These are phyloP conservation scores for Phytophthora fragariaefolia DNA, from an alignment of 352 stramenopile genomes.

Conservation along the genomic window DNA sequence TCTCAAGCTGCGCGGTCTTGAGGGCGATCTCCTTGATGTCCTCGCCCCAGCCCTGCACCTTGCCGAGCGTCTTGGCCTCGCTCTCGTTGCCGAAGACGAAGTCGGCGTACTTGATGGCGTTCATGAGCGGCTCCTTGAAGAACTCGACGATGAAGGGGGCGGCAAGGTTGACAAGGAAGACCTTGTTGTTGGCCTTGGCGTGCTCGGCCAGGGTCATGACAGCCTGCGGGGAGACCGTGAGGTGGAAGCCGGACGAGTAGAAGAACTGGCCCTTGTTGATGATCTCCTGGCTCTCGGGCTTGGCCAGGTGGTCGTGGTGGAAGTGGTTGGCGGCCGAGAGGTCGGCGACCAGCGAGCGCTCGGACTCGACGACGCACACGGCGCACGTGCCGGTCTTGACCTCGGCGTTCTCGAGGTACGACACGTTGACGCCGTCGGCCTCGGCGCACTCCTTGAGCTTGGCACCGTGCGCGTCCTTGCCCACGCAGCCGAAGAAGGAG, in stretches of 20 bases:
- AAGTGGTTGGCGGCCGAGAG: slow-evolving; percentile 99
- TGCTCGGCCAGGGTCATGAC: slow-evolving; percentile 95
- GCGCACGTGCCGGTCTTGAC: slow-evolving; percentile 98
- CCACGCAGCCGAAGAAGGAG: slow-evolving; percentile 97
- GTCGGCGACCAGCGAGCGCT: slow-evolving; percentile 98
- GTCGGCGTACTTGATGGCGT: slow-evolving; percentile 95
- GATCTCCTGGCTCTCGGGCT: slow-evolving; percentile 93
- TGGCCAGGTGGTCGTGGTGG: slow-evolving; percentile 89
- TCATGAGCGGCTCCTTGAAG: slow-evolving; percentile 97
- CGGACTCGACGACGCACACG: slow-evolving; percentile 95
- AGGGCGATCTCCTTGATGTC: slow-evolving; percentile 93
- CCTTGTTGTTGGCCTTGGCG: slow-evolving; percentile 92
- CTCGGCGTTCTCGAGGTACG: slow-evolving; percentile 96
- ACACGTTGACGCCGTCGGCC: slow-evolving; percentile 95
- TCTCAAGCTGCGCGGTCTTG: slow-evolving; percentile 93
- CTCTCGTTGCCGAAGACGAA: slow-evolving; percentile 99
- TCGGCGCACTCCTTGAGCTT: slow-evolving; percentile 94
- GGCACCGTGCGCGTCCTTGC: slow-evolving; percentile 94
- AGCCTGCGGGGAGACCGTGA: slow-evolving; percentile 96
- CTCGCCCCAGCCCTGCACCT: slow-evolving; percentile 90
- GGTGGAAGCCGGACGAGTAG: slow-evolving; percentile 99
- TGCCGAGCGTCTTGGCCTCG: slow-evolving; percentile 96
- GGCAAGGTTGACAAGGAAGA: slow-evolving; percentile 97
- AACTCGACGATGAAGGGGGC: slow-evolving; percentile 99
- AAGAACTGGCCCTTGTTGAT: slow-evolving; percentile 95